These are phyloP conservation scores for Trypanosoma mega DNA, from an alignment of 208 protist species.

Conservation along the genomic window DNA sequence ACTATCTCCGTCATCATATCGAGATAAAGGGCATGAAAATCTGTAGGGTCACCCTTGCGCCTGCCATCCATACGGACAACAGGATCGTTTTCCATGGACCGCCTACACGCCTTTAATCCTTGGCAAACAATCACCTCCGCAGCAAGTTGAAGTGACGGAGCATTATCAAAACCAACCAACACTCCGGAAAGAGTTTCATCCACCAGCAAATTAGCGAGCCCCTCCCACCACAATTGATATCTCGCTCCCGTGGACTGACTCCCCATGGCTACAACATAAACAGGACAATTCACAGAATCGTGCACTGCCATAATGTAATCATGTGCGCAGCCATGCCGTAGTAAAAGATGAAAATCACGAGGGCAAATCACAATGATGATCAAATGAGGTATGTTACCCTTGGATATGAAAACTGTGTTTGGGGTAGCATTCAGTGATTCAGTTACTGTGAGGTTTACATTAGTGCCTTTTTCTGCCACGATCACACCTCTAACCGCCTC, in stretches of 20 bases:
- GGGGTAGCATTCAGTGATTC: constrained; percentile 15
- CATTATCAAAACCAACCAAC: constrained; percentile 22
- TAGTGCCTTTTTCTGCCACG: not conserved
- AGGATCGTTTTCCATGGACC: constrained; percentile 42
- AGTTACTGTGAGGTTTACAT: not conserved
- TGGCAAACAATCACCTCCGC: constrained; percentile 35
- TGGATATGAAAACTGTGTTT: constrained; percentile 13
- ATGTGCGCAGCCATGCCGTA: constrained; percentile 19
- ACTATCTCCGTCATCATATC: constrained; percentile 69
- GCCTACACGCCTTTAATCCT: constrained; percentile 34
- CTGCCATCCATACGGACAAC: constrained; percentile 46
- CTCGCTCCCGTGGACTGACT: constrained; percentile 7
- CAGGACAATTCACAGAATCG: constrained; percentile 6
- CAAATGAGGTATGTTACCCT: not conserved
- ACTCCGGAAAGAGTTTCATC: constrained; percentile 7
- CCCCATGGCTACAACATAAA: constrained; percentile 24
- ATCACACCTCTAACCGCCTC: constrained; percentile 10
- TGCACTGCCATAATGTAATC: constrained; percentile 20
- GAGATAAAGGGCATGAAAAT: constrained; percentile 70
- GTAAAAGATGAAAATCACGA: constrained; percentile 21
- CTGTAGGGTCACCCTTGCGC: constrained; percentile 61
- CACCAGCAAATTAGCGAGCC: constrained; percentile 14
- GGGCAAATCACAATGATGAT: constrained; percentile 15
- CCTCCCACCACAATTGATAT: constrained; percentile 21
- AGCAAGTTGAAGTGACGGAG: constrained; percentile 4